Conservation (phyloP, 441 rosid species). For the Bruguiera hainesii region DNA sequence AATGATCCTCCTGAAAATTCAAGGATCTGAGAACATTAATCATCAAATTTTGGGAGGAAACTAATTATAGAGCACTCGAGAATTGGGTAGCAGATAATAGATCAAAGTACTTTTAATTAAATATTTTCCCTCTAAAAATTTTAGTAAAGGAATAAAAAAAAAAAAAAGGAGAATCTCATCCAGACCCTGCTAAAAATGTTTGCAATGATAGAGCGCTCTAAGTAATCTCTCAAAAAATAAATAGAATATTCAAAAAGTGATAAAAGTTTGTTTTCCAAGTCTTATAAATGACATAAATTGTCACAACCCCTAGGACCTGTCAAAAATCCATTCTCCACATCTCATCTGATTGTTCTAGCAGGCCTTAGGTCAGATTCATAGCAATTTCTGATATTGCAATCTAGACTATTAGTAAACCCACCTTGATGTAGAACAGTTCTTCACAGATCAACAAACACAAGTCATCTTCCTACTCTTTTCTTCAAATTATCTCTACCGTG, state of each 20-base stretch:
- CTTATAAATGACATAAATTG: background rate
- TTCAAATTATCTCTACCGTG: too few species aligned
- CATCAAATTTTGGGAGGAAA: background rate
- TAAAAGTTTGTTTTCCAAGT: background rate
- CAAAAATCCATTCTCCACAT: too few species aligned
- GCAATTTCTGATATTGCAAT: too few species aligned
- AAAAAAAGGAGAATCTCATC: background rate
- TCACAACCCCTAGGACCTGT: too few species aligned
- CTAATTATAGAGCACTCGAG: background rate
- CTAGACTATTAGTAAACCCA: too few species aligned
- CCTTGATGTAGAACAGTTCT: too few species aligned
- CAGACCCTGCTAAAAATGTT: background rate
- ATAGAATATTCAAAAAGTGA: background rate
- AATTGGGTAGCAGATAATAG: background rate
- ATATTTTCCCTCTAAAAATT: background rate
- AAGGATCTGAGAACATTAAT: background rate
- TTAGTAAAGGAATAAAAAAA: background rate
- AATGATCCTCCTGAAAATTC: constrained; percentile 66
- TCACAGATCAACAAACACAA: too few species aligned
- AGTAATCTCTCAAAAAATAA: background rate
- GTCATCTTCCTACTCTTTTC: too few species aligned
- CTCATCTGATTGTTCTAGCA: too few species aligned
- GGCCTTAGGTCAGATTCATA: too few species aligned
- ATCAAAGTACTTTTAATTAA: too few species aligned
- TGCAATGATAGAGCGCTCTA: background rate